Evolutionary conservation across 257 asterid genomes (phyloP).

Genomic region (Solanum chiquidenum): DNA sequence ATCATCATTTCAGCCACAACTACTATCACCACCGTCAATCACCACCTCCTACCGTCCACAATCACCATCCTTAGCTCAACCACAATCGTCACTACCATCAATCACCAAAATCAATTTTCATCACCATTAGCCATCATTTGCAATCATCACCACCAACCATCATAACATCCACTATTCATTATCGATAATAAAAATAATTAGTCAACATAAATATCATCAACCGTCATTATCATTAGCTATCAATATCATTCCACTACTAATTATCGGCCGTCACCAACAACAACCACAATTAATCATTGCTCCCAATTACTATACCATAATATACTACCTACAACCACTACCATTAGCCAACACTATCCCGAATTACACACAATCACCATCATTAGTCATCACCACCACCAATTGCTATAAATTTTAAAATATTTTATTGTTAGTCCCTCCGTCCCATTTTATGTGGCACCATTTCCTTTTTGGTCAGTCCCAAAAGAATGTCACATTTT

Average conservation of each 20-base stretch:
- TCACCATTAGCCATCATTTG: not conserved
- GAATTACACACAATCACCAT: too few species aligned
- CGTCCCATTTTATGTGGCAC: too few species aligned
- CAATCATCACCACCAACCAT: not conserved
- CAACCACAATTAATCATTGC: not conserved
- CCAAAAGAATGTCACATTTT: too few species aligned
- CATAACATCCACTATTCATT: not conserved
- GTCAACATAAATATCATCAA: accelerated
- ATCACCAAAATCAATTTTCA: not conserved
- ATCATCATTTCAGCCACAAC: not conserved
- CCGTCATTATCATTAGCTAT: not conserved
- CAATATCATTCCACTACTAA: not conserved
- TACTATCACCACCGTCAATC: not conserved
- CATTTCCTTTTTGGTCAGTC: too few species aligned
- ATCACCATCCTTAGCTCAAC: not conserved
- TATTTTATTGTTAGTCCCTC: not conserved
- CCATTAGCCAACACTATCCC: too few species aligned
- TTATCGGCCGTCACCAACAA: not conserved
- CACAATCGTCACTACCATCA: not conserved
- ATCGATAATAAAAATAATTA: not conserved
- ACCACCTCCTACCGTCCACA: not conserved
- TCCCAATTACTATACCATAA: not conserved
- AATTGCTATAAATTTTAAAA: too few species aligned
- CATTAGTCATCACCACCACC: accelerated
- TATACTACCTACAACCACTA: not conserved